Evolutionary conservation across 1,284 basidiomycete genomes (phyloP).

Genomic region (Singerocomus rubriflavus): DNA sequence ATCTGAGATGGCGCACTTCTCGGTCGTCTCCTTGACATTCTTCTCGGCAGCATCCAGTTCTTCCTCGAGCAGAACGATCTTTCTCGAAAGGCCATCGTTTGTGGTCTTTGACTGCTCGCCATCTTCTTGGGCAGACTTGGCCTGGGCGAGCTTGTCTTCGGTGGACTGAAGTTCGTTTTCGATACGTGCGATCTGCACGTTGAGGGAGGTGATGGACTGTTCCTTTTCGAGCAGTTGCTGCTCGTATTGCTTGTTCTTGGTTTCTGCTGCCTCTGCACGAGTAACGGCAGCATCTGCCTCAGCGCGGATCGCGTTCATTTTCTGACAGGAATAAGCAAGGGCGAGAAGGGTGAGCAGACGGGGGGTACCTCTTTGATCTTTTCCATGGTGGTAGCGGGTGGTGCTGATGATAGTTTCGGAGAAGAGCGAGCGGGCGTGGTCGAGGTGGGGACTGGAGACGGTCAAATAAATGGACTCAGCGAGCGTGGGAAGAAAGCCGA

Average conservation of each 20-base stretch:
- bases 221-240: conserved; percentile 83
- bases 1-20: conserved; percentile 70
- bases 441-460: conserved; percentile 18
- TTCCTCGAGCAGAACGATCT: conserved; percentile 91
- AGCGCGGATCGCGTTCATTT: conserved; percentile 67
- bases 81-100: conserved; percentile 77
- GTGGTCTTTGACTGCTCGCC: conserved; percentile 73
- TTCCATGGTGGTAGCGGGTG: conserved; percentile 50
- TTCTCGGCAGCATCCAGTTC: conserved; percentile 96
- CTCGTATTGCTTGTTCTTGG: conserved; percentile 80
- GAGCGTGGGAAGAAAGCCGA: conserved; percentile 30
- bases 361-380: conserved; percentile 65
- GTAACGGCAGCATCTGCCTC: conserved; percentile 84
- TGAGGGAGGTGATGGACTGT: conserved; percentile 84
- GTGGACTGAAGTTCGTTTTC: conserved; percentile 76
- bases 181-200: conserved; percentile 70
- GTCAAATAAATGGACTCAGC: conserved; percentile 13
- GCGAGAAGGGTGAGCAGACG: neutral
- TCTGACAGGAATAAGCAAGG: conserved; percentile 40
- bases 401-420: conserved; percentile 1
- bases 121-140: conserved; percentile 71
- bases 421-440: conserved; percentile 4
- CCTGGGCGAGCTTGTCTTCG: conserved; percentile 70
- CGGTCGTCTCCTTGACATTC: conserved; percentile 94
- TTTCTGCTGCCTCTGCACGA: conserved; percentile 85